Percentiles rank a stretch among this genome's conserved stretches.
These are phyloP conservation scores for Arthromyces matolae DNA, from an alignment of 768 basidiomycete genomes.

Conservation along the genomic window DNA sequence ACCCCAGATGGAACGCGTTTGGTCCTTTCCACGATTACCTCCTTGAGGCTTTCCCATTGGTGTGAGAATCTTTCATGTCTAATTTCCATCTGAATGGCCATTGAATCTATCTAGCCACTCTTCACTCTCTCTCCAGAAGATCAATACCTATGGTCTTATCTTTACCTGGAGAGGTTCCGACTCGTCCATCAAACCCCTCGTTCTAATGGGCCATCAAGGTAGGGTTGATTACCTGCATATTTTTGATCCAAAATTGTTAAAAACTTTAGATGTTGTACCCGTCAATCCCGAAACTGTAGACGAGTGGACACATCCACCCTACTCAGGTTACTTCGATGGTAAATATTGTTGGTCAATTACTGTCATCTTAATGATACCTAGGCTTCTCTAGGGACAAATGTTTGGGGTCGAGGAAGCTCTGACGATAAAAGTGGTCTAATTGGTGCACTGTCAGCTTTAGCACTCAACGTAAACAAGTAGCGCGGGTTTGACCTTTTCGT, in stretches of 20 bases:
- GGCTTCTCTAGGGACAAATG: constrained; percentile 30
- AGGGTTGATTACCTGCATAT: constrained; percentile 1
- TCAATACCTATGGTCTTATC: constrained; percentile 76
- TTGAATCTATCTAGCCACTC: constrained; percentile 35
- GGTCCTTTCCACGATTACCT: constrained; percentile 54
- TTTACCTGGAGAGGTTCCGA: constrained; percentile 71
- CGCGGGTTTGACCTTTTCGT: neutral
- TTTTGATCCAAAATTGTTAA: neutral
- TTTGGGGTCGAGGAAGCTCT: constrained; percentile 74
- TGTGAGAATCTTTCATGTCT: constrained; percentile 36
- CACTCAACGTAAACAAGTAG: neutral
- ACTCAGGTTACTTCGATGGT: constrained; percentile 57
- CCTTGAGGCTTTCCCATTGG: constrained; percentile 49
- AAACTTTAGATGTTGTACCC: constrained; percentile 53
- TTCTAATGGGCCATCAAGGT: constrained; percentile 71
- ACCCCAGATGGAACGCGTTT: constrained; percentile 55
- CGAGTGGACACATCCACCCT: constrained; percentile 56
- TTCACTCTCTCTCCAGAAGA: constrained; percentile 57
- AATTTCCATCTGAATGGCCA: neutral
- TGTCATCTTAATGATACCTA: neutral
- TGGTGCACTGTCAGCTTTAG: constrained; percentile 36
- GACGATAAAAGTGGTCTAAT: constrained; percentile 80
- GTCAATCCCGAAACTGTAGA: constrained; percentile 47
- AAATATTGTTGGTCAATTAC: constrained; percentile 5
- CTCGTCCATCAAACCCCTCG: constrained; percentile 58